Conservation (phyloP, 2,329 filamentous ascomycete genomes). For the Pseudocercospora ulei region DNA sequence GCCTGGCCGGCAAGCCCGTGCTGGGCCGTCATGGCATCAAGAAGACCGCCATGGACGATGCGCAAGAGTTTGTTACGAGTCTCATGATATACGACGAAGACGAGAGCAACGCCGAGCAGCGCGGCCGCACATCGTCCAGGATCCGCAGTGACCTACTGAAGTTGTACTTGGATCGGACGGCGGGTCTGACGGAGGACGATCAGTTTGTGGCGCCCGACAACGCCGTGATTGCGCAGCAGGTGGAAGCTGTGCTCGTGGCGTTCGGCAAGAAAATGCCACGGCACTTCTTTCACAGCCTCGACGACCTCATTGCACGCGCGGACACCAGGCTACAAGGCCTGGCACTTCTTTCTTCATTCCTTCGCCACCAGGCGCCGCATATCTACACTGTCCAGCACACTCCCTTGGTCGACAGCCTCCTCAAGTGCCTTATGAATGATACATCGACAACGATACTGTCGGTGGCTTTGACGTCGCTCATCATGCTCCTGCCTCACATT, state of each 20-base stretch:
- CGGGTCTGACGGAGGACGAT: constrained; percentile 34
- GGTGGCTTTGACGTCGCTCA: constrained; percentile 60
- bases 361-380: constrained; percentile 68
- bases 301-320: constrained; percentile 56
- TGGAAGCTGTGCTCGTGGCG: constrained; percentile 45
- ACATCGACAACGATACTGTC: constrained; percentile 69
- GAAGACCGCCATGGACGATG: constrained; percentile 55
- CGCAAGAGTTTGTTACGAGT: constrained; percentile 54
- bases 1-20: constrained; percentile 50
- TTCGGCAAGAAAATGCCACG: constrained; percentile 61
- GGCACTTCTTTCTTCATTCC: constrained; percentile 60
- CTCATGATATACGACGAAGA: constrained; percentile 56
- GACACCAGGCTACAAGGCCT: constrained; percentile 56
- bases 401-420: constrained; percentile 58
- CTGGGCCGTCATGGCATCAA: constrained; percentile 51
- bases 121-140: constrained; percentile 48
- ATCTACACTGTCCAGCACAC: constrained; percentile 64
- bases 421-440: constrained; percentile 66
- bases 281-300: constrained; percentile 57
- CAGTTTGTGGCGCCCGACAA: constrained; percentile 37
- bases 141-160: constrained; percentile 48
- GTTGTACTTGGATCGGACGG: constrained; percentile 39
- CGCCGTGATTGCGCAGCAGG: constrained; percentile 42
- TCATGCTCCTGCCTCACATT: constrained; percentile 76
- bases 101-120: constrained; percentile 43